These are phyloP conservation scores for Tetrahymena thermophila DNA, from an alignment of 73 alveolate genomes.

Conservation along the genomic window DNA sequence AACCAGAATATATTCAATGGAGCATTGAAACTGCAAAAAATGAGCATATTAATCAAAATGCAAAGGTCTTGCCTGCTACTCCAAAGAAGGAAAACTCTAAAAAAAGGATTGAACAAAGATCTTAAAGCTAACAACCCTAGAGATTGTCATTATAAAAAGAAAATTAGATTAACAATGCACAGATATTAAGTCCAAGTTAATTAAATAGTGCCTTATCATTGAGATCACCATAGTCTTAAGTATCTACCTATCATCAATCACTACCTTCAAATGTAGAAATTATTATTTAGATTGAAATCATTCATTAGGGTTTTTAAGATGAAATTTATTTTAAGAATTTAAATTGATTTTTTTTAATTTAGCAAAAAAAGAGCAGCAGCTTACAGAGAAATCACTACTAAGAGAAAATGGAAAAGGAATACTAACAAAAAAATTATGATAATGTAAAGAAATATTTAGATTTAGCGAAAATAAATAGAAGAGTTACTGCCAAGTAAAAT, in stretches of 20 bases:
- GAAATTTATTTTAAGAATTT: too few species aligned
- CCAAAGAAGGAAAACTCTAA: not conserved
- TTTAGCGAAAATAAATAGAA: not conserved
- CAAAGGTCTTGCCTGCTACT: not conserved
- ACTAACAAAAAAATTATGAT: not conserved
- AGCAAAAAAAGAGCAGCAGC: not conserved
- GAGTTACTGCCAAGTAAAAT: constrained; percentile 1
- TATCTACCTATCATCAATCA: not conserved
- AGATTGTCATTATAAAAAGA: not conserved
- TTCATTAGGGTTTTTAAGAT: too few species aligned
- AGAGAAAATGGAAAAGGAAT: not conserved
- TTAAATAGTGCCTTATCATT: not conserved
- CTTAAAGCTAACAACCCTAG: not conserved
- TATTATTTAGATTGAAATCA: not conserved
- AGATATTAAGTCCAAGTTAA: not conserved
- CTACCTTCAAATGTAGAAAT: not conserved
- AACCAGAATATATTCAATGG: not conserved
- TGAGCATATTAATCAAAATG: not conserved
- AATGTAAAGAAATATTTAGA: not conserved
- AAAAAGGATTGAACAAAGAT: not conserved
- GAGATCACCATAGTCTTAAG: not conserved
- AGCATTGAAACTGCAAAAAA: not conserved
- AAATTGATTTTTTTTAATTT: not conserved
- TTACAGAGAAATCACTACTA: not conserved
- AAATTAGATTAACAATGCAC: not conserved